Conservation (phyloP, 169 alveolate genomes). For the Toxoplasma gondii region DNA sequence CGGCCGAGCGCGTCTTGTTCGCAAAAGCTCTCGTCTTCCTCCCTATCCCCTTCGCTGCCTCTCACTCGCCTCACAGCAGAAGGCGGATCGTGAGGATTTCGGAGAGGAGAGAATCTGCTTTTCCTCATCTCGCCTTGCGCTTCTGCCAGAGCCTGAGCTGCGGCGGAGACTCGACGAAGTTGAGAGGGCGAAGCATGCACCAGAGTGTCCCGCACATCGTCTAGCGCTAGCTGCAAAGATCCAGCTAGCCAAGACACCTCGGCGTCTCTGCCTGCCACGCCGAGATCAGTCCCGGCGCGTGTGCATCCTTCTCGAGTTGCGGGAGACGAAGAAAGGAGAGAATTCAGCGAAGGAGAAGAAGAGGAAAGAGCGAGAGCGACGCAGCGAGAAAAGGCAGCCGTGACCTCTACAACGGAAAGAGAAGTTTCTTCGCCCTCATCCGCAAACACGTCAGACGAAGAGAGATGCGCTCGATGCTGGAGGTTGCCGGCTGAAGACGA, state of each 20-base stretch:
- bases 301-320: neutral
- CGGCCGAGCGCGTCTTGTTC: neutral
- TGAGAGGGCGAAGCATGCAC: neutral
- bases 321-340: neutral
- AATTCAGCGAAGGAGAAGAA: neutral
- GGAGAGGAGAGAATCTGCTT: neutral
- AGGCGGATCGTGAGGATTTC: neutral
- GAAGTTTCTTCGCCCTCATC: neutral
- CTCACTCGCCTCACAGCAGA: neutral
- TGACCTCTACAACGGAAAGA: neutral
- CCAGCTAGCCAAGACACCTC: neutral
- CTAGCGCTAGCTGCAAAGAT: neutral
- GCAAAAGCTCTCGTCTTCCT: neutral
- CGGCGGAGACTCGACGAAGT: neutral
- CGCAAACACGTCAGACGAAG: neutral
- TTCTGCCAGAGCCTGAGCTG: neutral
- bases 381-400: neutral
- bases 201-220: neutral
- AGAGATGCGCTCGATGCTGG: neutral
- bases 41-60: neutral
- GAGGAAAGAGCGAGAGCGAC: neutral
- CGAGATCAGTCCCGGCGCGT: neutral
- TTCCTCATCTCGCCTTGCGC: neutral
- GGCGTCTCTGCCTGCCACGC: neutral
- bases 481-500: neutral